A percentile compares a stretch with the other conserved stretches of the same genome.
phyloP scores from a whole-genome alignment of 441 rosid genomes.

The Rhodomyrtus psidioides region DNA sequence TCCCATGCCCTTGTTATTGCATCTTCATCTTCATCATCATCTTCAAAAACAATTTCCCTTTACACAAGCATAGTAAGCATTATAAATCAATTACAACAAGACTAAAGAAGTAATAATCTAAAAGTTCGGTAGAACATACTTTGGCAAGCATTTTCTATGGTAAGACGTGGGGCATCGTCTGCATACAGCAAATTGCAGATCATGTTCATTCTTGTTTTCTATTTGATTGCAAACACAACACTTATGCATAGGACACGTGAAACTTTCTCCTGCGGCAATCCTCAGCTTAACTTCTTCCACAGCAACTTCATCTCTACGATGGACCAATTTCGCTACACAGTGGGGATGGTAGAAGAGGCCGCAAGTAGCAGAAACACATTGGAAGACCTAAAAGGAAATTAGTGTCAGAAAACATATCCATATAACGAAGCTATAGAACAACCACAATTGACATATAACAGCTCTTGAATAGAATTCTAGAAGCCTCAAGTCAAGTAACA shows the following conservation, averaged over 20 bases:
- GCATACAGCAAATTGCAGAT: conserved; percentile 83
- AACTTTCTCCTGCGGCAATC: conserved; percentile 50
- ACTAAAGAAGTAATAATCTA: neutral
- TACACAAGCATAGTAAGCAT: conserved; percentile 2
- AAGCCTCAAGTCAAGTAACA: neutral
- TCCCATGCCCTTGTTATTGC: conserved; percentile 72
- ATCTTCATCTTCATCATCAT: conserved; percentile 39
- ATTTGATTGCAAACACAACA: conserved; percentile 63
- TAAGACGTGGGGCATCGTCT: conserved; percentile 91
- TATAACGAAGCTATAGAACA: neutral
- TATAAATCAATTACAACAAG: neutral
- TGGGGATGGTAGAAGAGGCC: conserved; percentile 83
- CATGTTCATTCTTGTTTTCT: conserved; percentile 51
- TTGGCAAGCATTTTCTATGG: conserved; percentile 92
- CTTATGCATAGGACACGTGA: conserved; percentile 84
- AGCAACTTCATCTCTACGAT: conserved; percentile 43
- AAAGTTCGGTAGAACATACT: conserved; percentile 25
- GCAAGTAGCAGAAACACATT: conserved; percentile 80
- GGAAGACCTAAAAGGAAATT: conserved; percentile 52
- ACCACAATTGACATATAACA: neutral
- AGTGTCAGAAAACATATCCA: neutral
- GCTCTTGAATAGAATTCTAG: neutral
- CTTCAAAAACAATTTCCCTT: conserved; percentile 50
- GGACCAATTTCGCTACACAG: conserved; percentile 63
- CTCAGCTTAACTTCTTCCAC: conserved; percentile 43